Conservation (phyloP, 2,329 filamentous ascomycete genomes). For the Lachnellula arida region DNA sequence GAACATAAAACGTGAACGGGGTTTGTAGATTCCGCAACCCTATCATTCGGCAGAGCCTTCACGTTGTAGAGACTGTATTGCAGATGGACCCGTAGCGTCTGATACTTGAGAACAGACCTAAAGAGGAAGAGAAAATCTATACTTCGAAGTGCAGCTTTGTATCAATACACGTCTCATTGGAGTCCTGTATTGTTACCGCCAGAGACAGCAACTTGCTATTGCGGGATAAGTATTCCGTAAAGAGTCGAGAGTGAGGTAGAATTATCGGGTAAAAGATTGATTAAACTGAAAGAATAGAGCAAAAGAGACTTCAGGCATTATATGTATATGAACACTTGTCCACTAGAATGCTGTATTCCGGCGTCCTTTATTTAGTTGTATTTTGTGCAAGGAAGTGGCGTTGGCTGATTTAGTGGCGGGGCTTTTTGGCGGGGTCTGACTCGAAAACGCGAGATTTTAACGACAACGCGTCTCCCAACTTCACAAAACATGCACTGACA, state of each 20-base stretch:
- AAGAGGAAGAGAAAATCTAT: not conserved
- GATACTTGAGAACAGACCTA: slow-evolving; percentile 14
- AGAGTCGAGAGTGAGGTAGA: not conserved
- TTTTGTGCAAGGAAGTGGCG: not conserved
- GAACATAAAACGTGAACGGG: slow-evolving; percentile 13
- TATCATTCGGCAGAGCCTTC: slow-evolving; percentile 3
- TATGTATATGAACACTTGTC: not conserved
- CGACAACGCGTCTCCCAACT: not conserved
- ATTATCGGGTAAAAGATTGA: not conserved
- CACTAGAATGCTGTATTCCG: not conserved
- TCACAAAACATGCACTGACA: not conserved
- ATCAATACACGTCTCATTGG: not conserved
- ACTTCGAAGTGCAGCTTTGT: too few relatives aligned
- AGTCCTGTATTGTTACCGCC: not conserved
- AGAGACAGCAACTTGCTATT: not conserved
- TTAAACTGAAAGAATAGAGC: not conserved
- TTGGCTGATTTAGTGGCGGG: not conserved
- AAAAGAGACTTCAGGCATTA: not conserved
- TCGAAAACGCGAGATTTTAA: not conserved
- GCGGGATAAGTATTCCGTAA: not conserved
- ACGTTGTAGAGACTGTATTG: slow-evolving; percentile 16
- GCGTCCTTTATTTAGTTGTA: not conserved
- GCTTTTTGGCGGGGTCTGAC: not conserved
- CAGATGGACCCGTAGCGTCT: slow-evolving; percentile 4
- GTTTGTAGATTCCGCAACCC: slow-evolving; percentile 3